Evolutionary conservation across 2,329 filamentous ascomycete genomes (phyloP).

Genomic region (Stagonosporopsis rhizophila): DNA sequence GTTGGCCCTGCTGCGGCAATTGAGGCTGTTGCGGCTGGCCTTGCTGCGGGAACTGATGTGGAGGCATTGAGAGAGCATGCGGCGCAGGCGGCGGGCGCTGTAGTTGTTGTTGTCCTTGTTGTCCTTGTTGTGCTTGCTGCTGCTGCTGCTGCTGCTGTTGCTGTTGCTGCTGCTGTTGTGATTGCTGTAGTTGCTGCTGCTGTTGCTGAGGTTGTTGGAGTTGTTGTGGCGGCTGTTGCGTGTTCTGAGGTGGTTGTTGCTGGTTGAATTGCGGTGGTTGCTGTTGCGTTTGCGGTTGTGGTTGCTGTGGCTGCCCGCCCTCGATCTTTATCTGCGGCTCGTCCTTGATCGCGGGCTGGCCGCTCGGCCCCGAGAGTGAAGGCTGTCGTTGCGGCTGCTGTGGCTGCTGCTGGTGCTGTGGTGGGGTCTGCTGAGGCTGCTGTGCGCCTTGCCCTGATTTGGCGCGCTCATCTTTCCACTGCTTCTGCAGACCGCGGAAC

Average conservation of each 20-base stretch:
- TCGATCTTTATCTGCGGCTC: slow-evolving; percentile 49
- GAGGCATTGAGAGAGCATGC: slow-evolving; percentile 39
- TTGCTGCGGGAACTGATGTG: slow-evolving; percentile 38
- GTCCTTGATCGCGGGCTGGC: slow-evolving; percentile 39
- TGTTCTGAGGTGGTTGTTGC: slow-evolving; percentile 24
- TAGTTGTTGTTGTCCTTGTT: slow-evolving; percentile 30
- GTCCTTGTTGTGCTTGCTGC: slow-evolving; percentile 32
- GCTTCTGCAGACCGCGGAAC: slow-evolving; percentile 44
- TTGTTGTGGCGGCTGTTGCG: slow-evolving; percentile 20
- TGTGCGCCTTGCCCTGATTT: slow-evolving; percentile 41
- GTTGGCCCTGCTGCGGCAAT: slow-evolving; percentile 37
- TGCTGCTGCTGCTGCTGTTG: slow-evolving; percentile 21
- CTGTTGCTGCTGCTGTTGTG: slow-evolving; percentile 21
- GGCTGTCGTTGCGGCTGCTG: slow-evolving; percentile 39
- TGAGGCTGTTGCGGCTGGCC: slow-evolving; percentile 40
- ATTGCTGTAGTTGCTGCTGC: slow-evolving; percentile 21
- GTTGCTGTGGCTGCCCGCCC: slow-evolving; percentile 33
- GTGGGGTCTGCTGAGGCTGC: slow-evolving; percentile 27
- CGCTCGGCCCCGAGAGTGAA: slow-evolving; percentile 34
- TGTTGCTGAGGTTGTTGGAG: slow-evolving; percentile 20
- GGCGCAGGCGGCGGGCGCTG: slow-evolving; percentile 39
- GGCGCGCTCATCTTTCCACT: slow-evolving; percentile 45
- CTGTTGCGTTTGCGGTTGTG: slow-evolving; percentile 11
- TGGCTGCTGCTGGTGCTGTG: slow-evolving; percentile 23
- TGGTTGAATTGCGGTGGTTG: slow-evolving; percentile 40